Percentiles rank a stretch among this genome's conserved stretches.
phyloP scores from a whole-genome alignment of 2,329 filamentous ascomycete species.

The Atkinsonella hypoxylon region DNA sequence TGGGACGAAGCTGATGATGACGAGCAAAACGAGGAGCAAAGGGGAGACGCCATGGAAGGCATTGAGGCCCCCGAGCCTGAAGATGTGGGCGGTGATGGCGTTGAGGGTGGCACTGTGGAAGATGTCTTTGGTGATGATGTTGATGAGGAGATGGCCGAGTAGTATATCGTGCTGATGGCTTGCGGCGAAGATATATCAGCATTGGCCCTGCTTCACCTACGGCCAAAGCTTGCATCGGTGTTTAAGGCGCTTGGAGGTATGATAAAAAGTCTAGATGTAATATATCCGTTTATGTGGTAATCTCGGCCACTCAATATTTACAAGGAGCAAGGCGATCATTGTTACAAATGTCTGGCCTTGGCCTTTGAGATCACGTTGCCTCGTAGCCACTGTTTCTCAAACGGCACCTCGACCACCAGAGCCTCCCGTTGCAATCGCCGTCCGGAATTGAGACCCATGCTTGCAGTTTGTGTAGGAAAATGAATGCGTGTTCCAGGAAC shows the following conservation, averaged over 20 bases:
- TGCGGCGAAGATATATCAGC: neutral
- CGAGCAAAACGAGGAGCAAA: constrained; percentile 27
- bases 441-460: too few species aligned
- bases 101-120: constrained; percentile 38
- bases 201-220: neutral
- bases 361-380: neutral
- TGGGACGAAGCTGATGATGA: constrained; percentile 39
- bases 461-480: too few species aligned
- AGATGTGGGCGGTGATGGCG: constrained; percentile 32
- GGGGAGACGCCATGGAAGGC: constrained; percentile 37
- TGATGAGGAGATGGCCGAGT: constrained; percentile 45
- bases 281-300: too few species aligned
- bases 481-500: neutral
- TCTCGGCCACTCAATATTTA: too few species aligned
- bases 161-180: constrained; percentile 3
- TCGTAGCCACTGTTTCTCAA: neutral
- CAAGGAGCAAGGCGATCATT: neutral
- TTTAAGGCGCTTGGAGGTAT: constrained; percentile 7
- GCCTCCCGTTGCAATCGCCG: too few species aligned
- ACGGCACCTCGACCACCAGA: too few species aligned
- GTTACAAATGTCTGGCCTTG: neutral
- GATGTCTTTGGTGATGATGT: constrained; percentile 43
- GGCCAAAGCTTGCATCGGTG: constrained; percentile 1
- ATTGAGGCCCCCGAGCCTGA: constrained; percentile 29
- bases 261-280: neutral